Conservation (phyloP, 2,329 filamentous ascomycete species). For the Sarocladium kiliense region DNA sequence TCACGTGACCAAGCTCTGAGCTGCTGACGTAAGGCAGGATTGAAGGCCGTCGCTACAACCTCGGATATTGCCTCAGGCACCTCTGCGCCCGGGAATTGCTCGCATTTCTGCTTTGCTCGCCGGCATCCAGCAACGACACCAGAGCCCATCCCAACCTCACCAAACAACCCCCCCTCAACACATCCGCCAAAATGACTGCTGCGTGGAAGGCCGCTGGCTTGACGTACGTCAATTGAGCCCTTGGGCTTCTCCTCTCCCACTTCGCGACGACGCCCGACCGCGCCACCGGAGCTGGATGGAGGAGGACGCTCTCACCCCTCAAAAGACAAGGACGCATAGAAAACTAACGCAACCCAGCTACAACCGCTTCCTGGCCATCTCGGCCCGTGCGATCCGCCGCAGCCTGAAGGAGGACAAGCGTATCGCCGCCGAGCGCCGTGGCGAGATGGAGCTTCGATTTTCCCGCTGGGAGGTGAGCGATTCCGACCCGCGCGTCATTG, state of each 20-base stretch:
- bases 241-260: not conserved
- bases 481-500: not conserved
- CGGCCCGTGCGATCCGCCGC: constrained; percentile 89
- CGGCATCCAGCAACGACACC: constrained; percentile 8
- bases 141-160: constrained; percentile 1
- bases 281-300: not conserved
- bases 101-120: constrained; percentile 7
- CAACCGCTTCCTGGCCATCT: constrained; percentile 98
- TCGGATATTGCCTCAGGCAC: constrained; percentile 9
- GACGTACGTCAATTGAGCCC: constrained; percentile 62
- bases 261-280: not conserved
- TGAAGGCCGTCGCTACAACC: constrained; percentile 3
- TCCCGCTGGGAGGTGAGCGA: constrained; percentile 82
- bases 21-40: not conserved
- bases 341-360: constrained; percentile 56
- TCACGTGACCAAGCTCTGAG: not conserved
- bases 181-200: constrained; percentile 75
- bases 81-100: constrained; percentile 5
- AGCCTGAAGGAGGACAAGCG: constrained; percentile 95
- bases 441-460: constrained; percentile 83
- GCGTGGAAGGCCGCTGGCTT: constrained; percentile 98
- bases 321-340: not conserved
- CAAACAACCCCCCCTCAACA: constrained; percentile 22
- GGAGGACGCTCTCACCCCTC: not conserved
- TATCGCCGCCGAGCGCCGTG: constrained; percentile 80